phyloP scores from a whole-genome alignment of 257 asterid species.

The Jacaranda copaia region DNA sequence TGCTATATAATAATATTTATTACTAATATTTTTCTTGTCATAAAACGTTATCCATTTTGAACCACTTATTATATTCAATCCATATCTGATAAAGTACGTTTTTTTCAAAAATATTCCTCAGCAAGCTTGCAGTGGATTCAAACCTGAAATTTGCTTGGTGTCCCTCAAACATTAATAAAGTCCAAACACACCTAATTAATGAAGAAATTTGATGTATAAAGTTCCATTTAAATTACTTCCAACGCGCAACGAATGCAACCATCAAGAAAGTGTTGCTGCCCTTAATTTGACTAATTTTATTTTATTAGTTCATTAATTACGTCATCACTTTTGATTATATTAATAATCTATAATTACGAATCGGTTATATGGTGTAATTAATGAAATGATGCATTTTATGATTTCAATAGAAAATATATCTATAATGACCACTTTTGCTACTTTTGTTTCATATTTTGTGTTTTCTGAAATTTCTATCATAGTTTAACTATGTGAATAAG shows the following conservation, averaged over 20 bases:
- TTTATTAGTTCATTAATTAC: background rate
- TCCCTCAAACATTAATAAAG: conserved; percentile 7
- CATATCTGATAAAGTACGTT: too few relatives aligned
- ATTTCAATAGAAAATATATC: too few relatives aligned
- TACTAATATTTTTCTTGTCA: too few relatives aligned
- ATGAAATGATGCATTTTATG: too few relatives aligned
- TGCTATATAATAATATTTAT: too few relatives aligned
- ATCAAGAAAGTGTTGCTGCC: background rate
- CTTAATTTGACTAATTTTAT: background rate
- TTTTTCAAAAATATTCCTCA: background rate
- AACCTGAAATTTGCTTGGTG: background rate
- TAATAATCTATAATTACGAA: background rate
- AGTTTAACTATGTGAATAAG: too few relatives aligned
- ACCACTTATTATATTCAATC: too few relatives aligned
- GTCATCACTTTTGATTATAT: background rate
- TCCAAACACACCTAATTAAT: background rate
- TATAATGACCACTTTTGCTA: too few relatives aligned
- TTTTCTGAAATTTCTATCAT: too few relatives aligned
- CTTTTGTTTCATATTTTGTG: too few relatives aligned
- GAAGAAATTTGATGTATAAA: background rate
- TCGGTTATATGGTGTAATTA: too few relatives aligned
- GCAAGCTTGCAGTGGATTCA: background rate
- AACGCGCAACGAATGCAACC: background rate
- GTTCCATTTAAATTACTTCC: background rate
- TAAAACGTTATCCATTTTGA: too few relatives aligned